Evolutionary conservation across 2,329 filamentous ascomycete genomes (phyloP).

Genomic region (Fusarium staphyleae): DNA sequence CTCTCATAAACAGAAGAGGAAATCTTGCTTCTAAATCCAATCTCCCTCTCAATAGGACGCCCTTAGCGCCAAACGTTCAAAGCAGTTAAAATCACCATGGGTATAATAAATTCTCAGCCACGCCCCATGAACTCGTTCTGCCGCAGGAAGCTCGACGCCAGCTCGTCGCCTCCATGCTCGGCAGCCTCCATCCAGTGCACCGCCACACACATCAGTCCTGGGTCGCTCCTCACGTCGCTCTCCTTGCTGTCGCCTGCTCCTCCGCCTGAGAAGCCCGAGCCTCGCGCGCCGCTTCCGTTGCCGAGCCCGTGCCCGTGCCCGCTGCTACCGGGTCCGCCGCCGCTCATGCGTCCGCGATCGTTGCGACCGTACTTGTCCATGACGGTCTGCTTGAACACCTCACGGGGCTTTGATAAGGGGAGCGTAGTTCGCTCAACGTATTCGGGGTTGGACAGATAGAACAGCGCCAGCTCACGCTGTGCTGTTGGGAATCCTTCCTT

Average conservation of each 20-base stretch:
- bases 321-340: slow-evolving; percentile 29
- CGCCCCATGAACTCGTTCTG: slow-evolving; percentile 61
- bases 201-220: slow-evolving; percentile 89
- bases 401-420: slow-evolving; percentile 81
- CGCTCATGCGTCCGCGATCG: slow-evolving; percentile 39
- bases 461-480: slow-evolving; percentile 89
- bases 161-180: slow-evolving; percentile 82
- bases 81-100: slow-evolving; percentile 30
- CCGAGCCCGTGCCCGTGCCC: slow-evolving; percentile 37
- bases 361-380: slow-evolving; percentile 71
- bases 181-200: slow-evolving; percentile 97
- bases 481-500: slow-evolving; percentile 85
- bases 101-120: slow-evolving; percentile 42
- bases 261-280: slow-evolving; percentile 31
- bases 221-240: slow-evolving; percentile 72
- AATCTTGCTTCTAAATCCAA: slow-evolving; percentile 2
- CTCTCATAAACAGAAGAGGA: slow-evolving; percentile 19
- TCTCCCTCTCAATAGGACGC: slow-evolving; percentile 9
- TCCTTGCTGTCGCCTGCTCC: slow-evolving; percentile 46
- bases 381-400: slow-evolving; percentile 89
- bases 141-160: slow-evolving; percentile 82
- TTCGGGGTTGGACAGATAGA: slow-evolving; percentile 92
- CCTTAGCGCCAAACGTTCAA: slow-evolving; percentile 28
- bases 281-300: slow-evolving; percentile 35
- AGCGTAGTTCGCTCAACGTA: slow-evolving; percentile 80